Evolutionary conservation across 2,329 filamentous ascomycete genomes (phyloP), one percentile per base, ranked within the genome.

Genomic region (Penicillium sp.): DNA sequence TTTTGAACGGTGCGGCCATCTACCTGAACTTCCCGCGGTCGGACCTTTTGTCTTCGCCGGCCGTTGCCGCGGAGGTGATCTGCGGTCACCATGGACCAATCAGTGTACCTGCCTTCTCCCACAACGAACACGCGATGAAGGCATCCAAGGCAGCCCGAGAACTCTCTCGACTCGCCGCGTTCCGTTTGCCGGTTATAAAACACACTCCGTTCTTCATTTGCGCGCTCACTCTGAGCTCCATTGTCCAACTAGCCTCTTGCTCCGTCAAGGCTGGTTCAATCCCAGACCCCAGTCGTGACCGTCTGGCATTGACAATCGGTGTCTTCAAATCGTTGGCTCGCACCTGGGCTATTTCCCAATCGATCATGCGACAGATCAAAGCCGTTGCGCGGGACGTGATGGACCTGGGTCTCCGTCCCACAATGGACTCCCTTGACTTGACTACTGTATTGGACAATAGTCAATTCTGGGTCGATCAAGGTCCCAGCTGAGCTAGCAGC

Each of bases 161-260:
- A 49, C 88, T 96, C 58, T 89, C 88, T 56, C 88, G 88, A 1
- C 84, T 95, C 43, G 89, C 90, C 0, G 85, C 87, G 4, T 71
- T 73, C 53, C 71, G 71, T 14, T 62, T 68, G 49, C 83, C 86
- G 0, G 77, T 93, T 2, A 80, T 87, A 4, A 85, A 84, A 31
- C 91, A 96, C 73, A 92, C 86, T 0, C 90, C 91, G 54, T 92
- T 93, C 74, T 92, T 94, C 75, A 90, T 88, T 32, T 94, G 90
- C 68, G 87, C 89, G 38, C 79, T 94, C 47, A 90, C 90, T 1
- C 78, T 93, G 49, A 89, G 88, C 16, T 90, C 90, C 6, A 89
- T 92, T 63, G 88, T 93, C 4, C 90, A 94, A 66, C 80, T 95
- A 22, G 90, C 88, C 52, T 90, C 89, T 59, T 96, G 91, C 85